Percentiles rank a stretch among this genome's conserved stretches.
phyloP scores from a whole-genome alignment of 306 rosid species.

The Ormosia emarginata region DNA sequence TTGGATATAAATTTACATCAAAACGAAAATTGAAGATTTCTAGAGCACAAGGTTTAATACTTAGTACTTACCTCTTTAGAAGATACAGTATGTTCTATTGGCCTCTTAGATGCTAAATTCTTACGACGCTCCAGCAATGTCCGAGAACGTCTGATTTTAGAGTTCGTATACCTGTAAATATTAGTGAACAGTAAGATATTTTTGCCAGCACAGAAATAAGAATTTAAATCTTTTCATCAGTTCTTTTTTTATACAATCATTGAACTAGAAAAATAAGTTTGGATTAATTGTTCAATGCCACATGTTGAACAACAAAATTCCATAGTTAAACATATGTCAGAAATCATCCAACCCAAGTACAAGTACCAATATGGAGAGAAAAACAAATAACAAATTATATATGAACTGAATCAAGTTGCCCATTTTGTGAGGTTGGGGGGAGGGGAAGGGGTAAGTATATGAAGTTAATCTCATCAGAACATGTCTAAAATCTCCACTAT shows the following conservation, averaged over 20 bases:
- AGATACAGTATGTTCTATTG: slow-evolving; percentile 32
- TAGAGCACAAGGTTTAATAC: slow-evolving; percentile 10
- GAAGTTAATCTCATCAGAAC: background rate
- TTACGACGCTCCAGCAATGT: slow-evolving; percentile 41
- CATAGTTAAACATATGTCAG: background rate
- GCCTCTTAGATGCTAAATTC: slow-evolving; percentile 30
- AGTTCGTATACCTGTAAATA: slow-evolving; percentile 47
- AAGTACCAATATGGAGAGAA: background rate
- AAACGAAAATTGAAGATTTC: background rate
- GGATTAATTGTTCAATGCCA: background rate
- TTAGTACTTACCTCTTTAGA: slow-evolving; percentile 43
- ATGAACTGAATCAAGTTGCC: background rate
- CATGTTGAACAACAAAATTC: background rate
- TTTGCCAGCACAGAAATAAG: background rate
- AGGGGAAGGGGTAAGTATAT: background rate
- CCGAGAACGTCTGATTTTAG: slow-evolving; percentile 57
- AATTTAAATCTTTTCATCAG: background rate
- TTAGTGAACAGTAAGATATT: background rate
- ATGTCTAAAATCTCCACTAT: background rate
- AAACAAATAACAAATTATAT: background rate
- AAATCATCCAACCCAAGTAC: background rate
- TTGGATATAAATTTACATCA: background rate
- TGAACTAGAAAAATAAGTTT: background rate
- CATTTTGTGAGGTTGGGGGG: background rate
- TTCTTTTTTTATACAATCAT: background rate